phyloP scores from a whole-genome alignment of 2,329 filamentous ascomycete genomes.

The Herpotrichia juniperi region DNA sequence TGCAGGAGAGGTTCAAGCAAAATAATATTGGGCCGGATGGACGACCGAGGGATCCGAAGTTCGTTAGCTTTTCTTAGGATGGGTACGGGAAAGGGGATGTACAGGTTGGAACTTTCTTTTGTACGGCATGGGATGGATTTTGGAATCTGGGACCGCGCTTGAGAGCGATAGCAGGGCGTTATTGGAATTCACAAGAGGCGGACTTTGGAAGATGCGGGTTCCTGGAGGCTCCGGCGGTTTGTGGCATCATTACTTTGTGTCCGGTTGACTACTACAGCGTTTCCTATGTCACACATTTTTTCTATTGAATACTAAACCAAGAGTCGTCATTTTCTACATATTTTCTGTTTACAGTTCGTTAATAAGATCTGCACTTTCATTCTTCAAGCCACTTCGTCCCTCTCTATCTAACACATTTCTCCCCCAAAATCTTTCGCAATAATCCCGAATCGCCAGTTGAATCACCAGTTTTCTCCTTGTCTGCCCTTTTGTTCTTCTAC shows the following conservation, averaged over 20 bases:
- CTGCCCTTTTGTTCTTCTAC: too few species aligned
- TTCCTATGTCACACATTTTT: background rate
- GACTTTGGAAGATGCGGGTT: too few species aligned
- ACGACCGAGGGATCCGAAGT: conserved; percentile 87
- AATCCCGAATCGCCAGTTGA: too few species aligned
- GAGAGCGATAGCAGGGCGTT: background rate
- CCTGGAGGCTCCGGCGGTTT: background rate
- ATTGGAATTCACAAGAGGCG: background rate
- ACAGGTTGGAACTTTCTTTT: background rate
- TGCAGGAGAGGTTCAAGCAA: conserved; percentile 82
- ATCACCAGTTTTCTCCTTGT: too few species aligned
- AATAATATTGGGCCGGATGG: conserved; percentile 91
- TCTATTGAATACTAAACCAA: background rate
- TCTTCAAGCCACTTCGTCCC: background rate
- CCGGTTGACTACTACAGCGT: background rate
- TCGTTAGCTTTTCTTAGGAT: conserved; percentile 79
- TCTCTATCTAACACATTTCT: background rate
- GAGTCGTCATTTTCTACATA: too few species aligned
- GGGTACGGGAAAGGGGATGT: background rate
- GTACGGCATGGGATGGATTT: background rate
- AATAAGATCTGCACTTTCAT: too few species aligned
- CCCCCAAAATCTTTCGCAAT: too few species aligned
- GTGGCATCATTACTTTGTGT: background rate
- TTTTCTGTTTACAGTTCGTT: too few species aligned
- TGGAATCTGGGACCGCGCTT: background rate